Conservation (phyloP, 345 rosid genomes). For the Citropsis articulata region DNA sequence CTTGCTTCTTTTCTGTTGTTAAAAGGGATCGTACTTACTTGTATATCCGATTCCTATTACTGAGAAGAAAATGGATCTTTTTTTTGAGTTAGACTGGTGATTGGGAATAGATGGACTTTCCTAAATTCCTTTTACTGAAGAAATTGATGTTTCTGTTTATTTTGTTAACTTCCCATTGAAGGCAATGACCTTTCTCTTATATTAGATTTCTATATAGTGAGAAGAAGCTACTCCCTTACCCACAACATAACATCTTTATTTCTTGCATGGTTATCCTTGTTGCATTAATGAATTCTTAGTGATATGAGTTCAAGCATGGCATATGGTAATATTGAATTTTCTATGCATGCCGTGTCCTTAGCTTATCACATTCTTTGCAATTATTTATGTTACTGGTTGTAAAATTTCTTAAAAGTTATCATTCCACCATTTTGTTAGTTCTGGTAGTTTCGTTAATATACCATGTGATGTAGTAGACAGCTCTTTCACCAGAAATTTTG, state of each 20-base stretch:
- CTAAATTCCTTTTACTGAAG: not conserved
- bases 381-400: not conserved
- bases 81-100: too few species aligned
- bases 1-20: not conserved
- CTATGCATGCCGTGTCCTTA: not conserved
- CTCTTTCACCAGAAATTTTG: conserved; percentile 6
- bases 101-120: too few species aligned
- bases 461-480: not conserved
- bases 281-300: not conserved
- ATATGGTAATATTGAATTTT: not conserved
- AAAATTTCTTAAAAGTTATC: not conserved
- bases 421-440: not conserved
- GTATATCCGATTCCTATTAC: not conserved
- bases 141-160: not conserved
- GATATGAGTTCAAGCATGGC: not conserved
- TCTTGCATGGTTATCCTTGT: not conserved
- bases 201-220: not conserved
- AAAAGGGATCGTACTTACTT: not conserved
- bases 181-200: not conserved
- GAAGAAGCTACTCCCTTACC: not conserved
- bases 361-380: not conserved
- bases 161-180: not conserved
- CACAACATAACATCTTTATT: not conserved
- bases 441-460: not conserved
- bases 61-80: not conserved